These are phyloP conservation scores for Pleurotus salmoneostramineus DNA, from an alignment of 768 basidiomycete genomes.

Conservation along the genomic window DNA sequence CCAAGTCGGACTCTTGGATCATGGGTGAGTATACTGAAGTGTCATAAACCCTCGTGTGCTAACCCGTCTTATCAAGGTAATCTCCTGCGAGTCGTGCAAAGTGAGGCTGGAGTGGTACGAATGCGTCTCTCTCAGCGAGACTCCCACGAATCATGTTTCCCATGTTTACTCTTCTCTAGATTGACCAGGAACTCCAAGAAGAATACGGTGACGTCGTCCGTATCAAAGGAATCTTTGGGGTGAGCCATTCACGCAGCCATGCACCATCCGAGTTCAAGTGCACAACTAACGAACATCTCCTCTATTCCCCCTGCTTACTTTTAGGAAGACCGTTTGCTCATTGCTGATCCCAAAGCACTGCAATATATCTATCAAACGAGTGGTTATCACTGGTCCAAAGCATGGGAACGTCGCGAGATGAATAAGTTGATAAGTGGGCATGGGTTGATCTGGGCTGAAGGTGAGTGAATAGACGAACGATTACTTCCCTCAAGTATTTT, in stretches of 20 bases:
- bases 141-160: neutral
- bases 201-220: constrained; percentile 24
- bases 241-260: constrained; percentile 2
- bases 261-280: too few relatives aligned
- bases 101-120: constrained; percentile 13
- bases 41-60: too few relatives aligned
- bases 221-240: constrained; percentile 17
- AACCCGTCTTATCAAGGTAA: neutral
- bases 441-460: neutral
- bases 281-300: neutral
- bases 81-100: constrained; percentile 14
- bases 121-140: neutral
- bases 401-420: constrained; percentile 15
- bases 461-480: neutral
- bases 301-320: neutral
- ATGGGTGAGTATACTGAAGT: constrained; percentile 14
- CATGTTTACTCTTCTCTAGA: constrained; percentile 12
- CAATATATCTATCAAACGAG: constrained; percentile 26
- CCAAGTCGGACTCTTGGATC: constrained; percentile 27
- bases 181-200: constrained; percentile 26
- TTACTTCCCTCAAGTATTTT: too few relatives aligned
- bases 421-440: constrained; percentile 14
- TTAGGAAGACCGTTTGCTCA: constrained; percentile 26
- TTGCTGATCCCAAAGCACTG: constrained; percentile 31
- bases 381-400: constrained; percentile 26